Percentiles rank a stretch among this genome's conserved stretches.
Evolutionary conservation across 192 early-diverging fungal species (phyloP).

Genomic region (Chytriomyces confervae): DNA sequence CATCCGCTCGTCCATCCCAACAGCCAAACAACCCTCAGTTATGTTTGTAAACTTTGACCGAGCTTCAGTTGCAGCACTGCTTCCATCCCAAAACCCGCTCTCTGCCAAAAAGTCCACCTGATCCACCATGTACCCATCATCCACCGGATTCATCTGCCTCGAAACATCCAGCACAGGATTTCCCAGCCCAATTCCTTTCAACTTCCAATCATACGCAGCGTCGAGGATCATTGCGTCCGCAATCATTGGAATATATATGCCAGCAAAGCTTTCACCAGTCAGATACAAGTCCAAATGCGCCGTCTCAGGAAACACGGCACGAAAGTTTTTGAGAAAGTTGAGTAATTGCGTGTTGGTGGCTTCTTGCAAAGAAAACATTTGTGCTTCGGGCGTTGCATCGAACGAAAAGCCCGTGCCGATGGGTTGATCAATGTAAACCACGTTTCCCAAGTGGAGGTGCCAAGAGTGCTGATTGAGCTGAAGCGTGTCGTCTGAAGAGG

Average conservation of each 20-base stretch:
- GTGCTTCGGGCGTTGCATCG: background rate
- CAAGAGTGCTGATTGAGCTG: slow-evolving; percentile 57
- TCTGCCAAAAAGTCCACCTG: slow-evolving; percentile 45
- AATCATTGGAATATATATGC: slow-evolving; percentile 22
- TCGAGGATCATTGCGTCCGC: background rate
- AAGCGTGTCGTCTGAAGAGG: slow-evolving; percentile 55
- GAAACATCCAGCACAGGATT: slow-evolving; percentile 53
- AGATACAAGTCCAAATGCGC: slow-evolving; percentile 63
- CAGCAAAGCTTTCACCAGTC: slow-evolving; percentile 46
- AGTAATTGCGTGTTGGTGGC: slow-evolving; percentile 7
- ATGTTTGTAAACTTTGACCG: no score
- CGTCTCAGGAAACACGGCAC: slow-evolving; percentile 57
- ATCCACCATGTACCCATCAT: slow-evolving; percentile 27
- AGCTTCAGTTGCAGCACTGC: no score
- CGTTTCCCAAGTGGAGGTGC: slow-evolving; percentile 52
- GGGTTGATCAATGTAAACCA: slow-evolving; percentile 61
- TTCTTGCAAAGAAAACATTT: no score
- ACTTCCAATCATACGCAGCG: background rate
- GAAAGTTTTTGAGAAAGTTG: slow-evolving; percentile 35
- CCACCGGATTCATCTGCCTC: slow-evolving; percentile 35
- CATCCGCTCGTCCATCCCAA: no score
- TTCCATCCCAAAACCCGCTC: no score
- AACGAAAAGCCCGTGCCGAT: slow-evolving; percentile 64
- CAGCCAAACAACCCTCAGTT: no score
- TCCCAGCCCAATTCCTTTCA: slow-evolving; percentile 59